Percentiles rank a stretch among this genome's conserved stretches.
Evolutionary conservation across 1,284 basidiomycete species (phyloP).

Genomic region (Naganishia cerealis): DNA sequence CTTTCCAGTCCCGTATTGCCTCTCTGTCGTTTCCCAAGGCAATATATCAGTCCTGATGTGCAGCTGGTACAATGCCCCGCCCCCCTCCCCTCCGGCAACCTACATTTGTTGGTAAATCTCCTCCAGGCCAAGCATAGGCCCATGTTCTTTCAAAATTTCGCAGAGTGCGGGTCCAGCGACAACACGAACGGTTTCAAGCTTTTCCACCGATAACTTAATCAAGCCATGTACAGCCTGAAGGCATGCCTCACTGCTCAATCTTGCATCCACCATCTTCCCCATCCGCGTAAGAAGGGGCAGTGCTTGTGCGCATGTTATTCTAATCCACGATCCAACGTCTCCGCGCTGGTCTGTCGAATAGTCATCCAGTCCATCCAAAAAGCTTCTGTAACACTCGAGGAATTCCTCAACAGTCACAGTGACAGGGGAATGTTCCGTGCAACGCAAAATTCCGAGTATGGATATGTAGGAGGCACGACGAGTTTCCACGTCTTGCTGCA

Average conservation of each 20-base stretch:
- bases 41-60: background rate
- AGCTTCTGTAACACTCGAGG: conserved; percentile 37
- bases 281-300: conserved; percentile 46
- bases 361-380: conserved; percentile 71
- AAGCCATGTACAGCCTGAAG: conserved; percentile 66
- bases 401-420: conserved; percentile 1
- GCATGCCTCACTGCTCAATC: conserved; percentile 47
- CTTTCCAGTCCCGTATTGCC: conserved; percentile 61
- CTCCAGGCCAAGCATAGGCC: conserved; percentile 48
- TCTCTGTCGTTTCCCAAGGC: conserved; percentile 39
- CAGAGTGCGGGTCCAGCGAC: conserved; percentile 68
- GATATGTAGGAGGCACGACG: conserved; percentile 36
- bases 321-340: conserved; percentile 95
- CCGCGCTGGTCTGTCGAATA: conserved; percentile 92
- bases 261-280: background rate
- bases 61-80: background rate
- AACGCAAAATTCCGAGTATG: conserved; percentile 11
- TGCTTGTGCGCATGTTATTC: conserved; percentile 70
- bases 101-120: conserved; percentile 58
- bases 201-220: conserved; percentile 84
- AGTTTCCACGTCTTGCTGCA: conserved; percentile 50
- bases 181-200: conserved; percentile 84
- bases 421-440: background rate
- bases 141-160: conserved; percentile 56
- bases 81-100: too few species aligned